Conservation (phyloP, 164 flowering plant genomes). For the Umbilicus rupestris region DNA sequence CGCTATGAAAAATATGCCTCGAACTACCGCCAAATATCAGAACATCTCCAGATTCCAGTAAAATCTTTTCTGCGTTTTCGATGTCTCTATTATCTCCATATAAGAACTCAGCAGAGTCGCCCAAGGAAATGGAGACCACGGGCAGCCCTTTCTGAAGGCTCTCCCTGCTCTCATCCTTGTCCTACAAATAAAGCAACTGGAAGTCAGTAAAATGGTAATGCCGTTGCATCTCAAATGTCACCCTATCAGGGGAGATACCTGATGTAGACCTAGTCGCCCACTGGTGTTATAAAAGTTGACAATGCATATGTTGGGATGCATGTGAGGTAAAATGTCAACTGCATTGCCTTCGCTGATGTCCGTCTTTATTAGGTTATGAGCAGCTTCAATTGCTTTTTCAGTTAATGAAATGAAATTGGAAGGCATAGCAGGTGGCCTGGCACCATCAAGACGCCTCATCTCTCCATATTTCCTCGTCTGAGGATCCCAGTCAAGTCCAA, state of each 20-base stretch:
- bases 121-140: conserved; percentile 73
- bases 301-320: conserved; percentile 66
- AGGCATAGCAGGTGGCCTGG: conserved; percentile 46
- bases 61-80: conserved; percentile 38
- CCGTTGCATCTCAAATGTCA: background rate
- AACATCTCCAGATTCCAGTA: conserved; percentile 71
- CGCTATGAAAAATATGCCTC: conserved; percentile 56
- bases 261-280: conserved; percentile 69
- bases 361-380: conserved; percentile 26
- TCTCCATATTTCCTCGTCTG: conserved; percentile 30
- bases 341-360: conserved; percentile 10
- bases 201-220: background rate
- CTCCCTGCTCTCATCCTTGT: conserved; percentile 48
- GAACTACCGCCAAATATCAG: conserved; percentile 74
- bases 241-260: conserved; percentile 25
- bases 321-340: conserved; percentile 29
- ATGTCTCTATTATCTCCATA: conserved; percentile 45
- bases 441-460: conserved; percentile 25
- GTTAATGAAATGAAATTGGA: conserved; percentile 31
- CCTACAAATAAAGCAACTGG: conserved; percentile 25
- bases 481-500: conserved; percentile 66
- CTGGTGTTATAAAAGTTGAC: conserved; percentile 50
- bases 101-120: conserved; percentile 59
- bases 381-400: conserved; percentile 27
- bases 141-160: conserved; percentile 45